A percentile compares a stretch with the other conserved stretches of the same genome.
phyloP scores from a whole-genome alignment of 2,329 filamentous ascomycete species.

The Fusarium avenaceum region DNA sequence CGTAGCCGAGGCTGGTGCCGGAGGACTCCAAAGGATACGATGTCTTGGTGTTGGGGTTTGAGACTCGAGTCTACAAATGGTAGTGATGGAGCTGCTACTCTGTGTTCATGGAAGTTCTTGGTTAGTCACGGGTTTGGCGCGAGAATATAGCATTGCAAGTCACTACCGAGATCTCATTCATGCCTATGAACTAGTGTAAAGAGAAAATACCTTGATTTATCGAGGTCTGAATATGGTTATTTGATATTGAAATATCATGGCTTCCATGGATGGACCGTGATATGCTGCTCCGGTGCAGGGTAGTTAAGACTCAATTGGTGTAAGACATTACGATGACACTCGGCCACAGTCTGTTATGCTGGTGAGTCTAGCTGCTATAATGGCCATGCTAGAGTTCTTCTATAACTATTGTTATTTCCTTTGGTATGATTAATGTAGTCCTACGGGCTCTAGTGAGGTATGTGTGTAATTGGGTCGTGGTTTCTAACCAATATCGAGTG shows the following conservation, averaged over 20 bases:
- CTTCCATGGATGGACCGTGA: background rate
- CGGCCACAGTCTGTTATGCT: background rate
- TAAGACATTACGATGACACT: background rate
- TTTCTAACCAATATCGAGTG: no score
- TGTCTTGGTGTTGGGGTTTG: background rate
- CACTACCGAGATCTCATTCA: rapidly evolving
- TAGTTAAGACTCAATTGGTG: background rate
- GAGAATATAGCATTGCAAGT: background rate
- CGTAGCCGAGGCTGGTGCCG: background rate
- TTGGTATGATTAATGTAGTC: no score
- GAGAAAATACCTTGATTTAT: constrained; percentile 3
- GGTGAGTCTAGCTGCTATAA: background rate
- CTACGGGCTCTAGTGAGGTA: no score
- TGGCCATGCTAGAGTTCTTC: no score
- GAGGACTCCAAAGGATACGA: background rate
- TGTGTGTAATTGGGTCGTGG: no score
- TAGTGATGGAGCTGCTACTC: background rate
- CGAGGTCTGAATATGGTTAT: background rate
- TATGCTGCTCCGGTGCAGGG: constrained; percentile 27
- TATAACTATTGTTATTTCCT: rapidly evolving
- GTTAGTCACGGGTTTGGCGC: background rate
- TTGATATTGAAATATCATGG: background rate
- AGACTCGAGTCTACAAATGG: background rate
- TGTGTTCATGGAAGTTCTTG: no score
- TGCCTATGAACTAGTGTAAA: rapidly evolving